phyloP scores from a whole-genome alignment of 164 flowering plant species.

The Vitis rotundifolia region DNA sequence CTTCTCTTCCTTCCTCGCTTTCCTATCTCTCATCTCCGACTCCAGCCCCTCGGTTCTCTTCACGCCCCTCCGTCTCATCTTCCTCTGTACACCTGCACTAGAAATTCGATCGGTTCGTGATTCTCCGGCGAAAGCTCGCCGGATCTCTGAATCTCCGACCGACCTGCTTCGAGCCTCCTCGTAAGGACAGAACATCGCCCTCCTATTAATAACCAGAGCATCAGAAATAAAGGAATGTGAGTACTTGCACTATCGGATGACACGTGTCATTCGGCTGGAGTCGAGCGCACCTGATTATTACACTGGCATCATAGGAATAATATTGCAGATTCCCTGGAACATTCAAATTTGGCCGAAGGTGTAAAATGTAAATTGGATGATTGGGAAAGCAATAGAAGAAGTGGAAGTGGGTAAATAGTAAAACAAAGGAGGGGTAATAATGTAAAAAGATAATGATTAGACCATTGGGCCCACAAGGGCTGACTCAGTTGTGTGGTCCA shows the following conservation, averaged over 20 bases:
- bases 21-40: neutral
- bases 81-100: neutral
- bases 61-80: neutral
- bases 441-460: too few species aligned
- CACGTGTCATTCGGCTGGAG: too few species aligned
- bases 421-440: too few species aligned
- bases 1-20: slow-evolving; percentile 16
- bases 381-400: neutral
- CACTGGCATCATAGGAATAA: too few species aligned
- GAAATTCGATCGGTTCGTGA: neutral
- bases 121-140: slow-evolving; percentile 2
- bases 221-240: too few species aligned
- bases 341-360: slow-evolving; percentile 6
- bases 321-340: neutral
- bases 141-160: neutral
- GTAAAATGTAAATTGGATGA: slow-evolving; percentile 9
- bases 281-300: too few species aligned
- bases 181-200: too few species aligned
- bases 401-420: too few species aligned
- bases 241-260: too few species aligned
- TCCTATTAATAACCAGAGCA: too few species aligned
- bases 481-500: too few species aligned
- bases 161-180: neutral
- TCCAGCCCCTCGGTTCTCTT: slow-evolving; percentile 4
- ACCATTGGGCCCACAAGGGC: too few species aligned